Percentiles rank a stretch among this genome's conserved stretches.
These are phyloP conservation scores for Boletus bicolor DNA, from an alignment of 768 basidiomycete genomes.

Conservation along the genomic window DNA sequence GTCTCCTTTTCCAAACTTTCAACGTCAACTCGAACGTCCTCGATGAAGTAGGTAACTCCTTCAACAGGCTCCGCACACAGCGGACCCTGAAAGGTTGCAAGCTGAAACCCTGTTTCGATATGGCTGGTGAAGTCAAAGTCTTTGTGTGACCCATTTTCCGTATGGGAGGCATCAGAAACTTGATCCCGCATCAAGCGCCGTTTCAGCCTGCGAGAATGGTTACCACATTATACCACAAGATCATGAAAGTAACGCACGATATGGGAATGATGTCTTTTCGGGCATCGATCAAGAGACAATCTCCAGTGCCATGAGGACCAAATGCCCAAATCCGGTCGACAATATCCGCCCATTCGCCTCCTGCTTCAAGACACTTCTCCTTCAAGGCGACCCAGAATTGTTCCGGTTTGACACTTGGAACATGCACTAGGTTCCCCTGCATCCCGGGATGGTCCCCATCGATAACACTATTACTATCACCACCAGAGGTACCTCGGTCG, in stretches of 20 bases:
- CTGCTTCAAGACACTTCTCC: conserved; percentile 60
- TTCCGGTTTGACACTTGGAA: conserved; percentile 63
- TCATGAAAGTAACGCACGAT: conserved; percentile 49
- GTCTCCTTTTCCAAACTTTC: conserved; percentile 62
- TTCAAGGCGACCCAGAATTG: conserved; percentile 78
- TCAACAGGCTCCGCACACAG: conserved; percentile 93
- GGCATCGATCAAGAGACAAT: conserved; percentile 81
- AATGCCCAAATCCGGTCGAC: conserved; percentile 83
- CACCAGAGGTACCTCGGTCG: conserved; percentile 26
- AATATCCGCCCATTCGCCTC: conserved; percentile 75
- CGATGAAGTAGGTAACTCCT: conserved; percentile 89
- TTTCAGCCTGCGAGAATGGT: conserved; percentile 42
- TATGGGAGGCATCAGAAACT: conserved; percentile 29
- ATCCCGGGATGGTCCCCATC: conserved; percentile 41
- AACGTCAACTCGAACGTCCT: conserved; percentile 62
- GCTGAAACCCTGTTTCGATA: conserved; percentile 92
- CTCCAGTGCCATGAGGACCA: conserved; percentile 84
- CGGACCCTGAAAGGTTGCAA: conserved; percentile 92
- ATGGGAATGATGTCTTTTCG: conserved; percentile 44
- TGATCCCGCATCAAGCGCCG: conserved; percentile 43
- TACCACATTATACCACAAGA: conserved; percentile 3
- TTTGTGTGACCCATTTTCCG: conserved; percentile 36
- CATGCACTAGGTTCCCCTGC: conserved; percentile 57
- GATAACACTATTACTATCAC: conserved; percentile 12
- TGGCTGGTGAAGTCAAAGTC: conserved; percentile 69